Conservation (phyloP, 2,329 filamentous ascomycete species). For the Coleophoma eucalyptorum region DNA sequence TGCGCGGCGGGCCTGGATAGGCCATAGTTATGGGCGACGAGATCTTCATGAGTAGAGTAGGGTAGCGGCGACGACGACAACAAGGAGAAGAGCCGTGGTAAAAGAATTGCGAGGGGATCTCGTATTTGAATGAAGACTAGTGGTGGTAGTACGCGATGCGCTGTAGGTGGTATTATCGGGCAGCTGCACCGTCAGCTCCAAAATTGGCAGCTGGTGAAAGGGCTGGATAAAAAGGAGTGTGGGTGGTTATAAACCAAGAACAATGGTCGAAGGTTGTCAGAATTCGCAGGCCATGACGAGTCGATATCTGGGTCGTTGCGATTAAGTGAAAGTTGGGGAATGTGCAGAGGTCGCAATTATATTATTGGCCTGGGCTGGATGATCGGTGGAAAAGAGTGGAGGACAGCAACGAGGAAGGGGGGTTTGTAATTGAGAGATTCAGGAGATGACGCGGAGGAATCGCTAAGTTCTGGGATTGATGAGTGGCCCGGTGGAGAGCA, state of each 20-base stretch:
- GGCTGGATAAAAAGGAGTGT: not conserved
- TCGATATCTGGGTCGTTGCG: no score
- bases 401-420: no score
- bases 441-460: no score
- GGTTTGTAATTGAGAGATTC: no score
- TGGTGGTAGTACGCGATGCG: not conserved
- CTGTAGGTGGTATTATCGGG: not conserved
- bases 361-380: no score
- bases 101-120: not conserved
- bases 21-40: slow-evolving; percentile 23
- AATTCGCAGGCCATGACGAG: not conserved
- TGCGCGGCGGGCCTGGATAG: slow-evolving; percentile 22
- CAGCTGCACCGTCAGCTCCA: not conserved
- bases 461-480: no score
- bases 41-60: slow-evolving; percentile 16
- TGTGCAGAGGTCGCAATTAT: no score
- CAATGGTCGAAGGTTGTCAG: not conserved
- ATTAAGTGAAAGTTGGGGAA: no score
- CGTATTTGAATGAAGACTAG: not conserved
- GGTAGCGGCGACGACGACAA: not conserved
- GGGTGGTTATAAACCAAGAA: not conserved
- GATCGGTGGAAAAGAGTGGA: no score
- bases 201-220: not conserved
- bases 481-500: no score
- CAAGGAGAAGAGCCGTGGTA: not conserved